Percentiles rank a stretch among this genome's conserved stretches.
phyloP scores from a whole-genome alignment of 2,329 filamentous ascomycete species.

The Zelopaecilomyces penicillatus region DNA sequence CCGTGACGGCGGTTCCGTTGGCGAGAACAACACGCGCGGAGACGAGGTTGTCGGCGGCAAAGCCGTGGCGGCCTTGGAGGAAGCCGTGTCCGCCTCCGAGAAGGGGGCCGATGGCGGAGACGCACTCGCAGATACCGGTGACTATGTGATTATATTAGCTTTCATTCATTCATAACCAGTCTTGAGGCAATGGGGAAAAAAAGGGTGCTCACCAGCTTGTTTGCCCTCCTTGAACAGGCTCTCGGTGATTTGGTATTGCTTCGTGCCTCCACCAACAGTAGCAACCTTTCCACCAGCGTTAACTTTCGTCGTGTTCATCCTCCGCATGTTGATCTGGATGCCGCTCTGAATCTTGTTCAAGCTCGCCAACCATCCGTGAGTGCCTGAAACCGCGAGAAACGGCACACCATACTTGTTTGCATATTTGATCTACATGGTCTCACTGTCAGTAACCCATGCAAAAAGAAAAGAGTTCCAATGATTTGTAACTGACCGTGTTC shows the following conservation, averaged over 20 bases:
- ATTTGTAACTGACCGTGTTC: too few species aligned
- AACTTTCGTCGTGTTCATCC: slow-evolving; percentile 35
- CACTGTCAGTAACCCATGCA: too few species aligned
- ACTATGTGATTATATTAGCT: slow-evolving; percentile 17
- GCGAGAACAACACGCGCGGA: slow-evolving; percentile 44
- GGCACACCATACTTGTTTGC: slow-evolving; percentile 24
- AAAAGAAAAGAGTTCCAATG: too few species aligned
- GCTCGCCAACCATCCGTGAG: slow-evolving; percentile 42
- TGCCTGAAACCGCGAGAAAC: slow-evolving; percentile 45
- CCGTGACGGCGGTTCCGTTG: slow-evolving; percentile 28
- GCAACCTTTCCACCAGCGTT: slow-evolving; percentile 34
- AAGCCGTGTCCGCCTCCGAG: slow-evolving; percentile 51
- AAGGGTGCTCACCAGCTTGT: slow-evolving; percentile 32
- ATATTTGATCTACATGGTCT: not conserved
- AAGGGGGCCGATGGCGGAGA: slow-evolving; percentile 38
- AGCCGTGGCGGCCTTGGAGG: slow-evolving; percentile 44
- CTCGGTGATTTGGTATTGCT: slow-evolving; percentile 37
- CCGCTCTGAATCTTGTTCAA: slow-evolving; percentile 40
- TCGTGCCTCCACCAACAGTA: slow-evolving; percentile 39
- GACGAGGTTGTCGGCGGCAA: slow-evolving; percentile 45
- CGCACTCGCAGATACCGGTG: slow-evolving; percentile 45
- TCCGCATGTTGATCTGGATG: slow-evolving; percentile 40
- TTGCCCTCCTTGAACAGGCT: slow-evolving; percentile 42
- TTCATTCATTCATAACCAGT: not conserved
- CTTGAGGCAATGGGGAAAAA: not conserved